Conservation (phyloP, 805 yeast genomes). For the Lachancea meyersii region DNA sequence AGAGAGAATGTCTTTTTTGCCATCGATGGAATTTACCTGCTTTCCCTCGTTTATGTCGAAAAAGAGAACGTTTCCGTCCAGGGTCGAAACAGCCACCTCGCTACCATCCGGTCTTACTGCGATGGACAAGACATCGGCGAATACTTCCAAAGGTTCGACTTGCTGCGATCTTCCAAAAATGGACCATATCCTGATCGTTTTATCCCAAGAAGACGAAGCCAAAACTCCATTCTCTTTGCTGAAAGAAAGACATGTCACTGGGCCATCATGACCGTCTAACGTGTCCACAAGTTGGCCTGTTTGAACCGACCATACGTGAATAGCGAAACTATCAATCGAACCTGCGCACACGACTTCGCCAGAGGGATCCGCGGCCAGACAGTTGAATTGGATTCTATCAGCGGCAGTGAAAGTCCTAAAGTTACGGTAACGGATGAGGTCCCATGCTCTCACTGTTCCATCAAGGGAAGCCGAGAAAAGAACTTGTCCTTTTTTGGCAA, state of each 20-base stretch:
- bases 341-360: conserved; percentile 97
- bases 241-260: conserved; percentile 80
- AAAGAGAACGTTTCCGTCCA: conserved; percentile 79
- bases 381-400: conserved; percentile 76
- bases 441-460: conserved; percentile 98
- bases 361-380: conserved; percentile 91
- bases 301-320: conserved; percentile 96
- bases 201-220: conserved; percentile 96
- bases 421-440: conserved; percentile 83
- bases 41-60: conserved; percentile 80
- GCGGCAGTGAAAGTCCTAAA: conserved; percentile 93
- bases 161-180: conserved; percentile 80
- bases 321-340: conserved; percentile 79
- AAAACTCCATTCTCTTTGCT: conserved; percentile 70
- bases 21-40: conserved; percentile 79
- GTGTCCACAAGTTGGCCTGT: conserved; percentile 86
- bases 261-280: conserved; percentile 91
- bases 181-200: conserved; percentile 88
- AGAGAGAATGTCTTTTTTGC: conserved; percentile 74
- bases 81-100: conserved; percentile 77
- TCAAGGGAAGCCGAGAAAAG: conserved; percentile 87
- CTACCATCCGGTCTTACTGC: conserved; percentile 91
- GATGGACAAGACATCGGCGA: conserved; percentile 75
- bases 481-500: conserved; percentile 86
- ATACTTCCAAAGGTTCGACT: conserved; percentile 85